Conservation (phyloP, 495 filamentous ascomycete genomes). For the Penicillium crystallinum region DNA sequence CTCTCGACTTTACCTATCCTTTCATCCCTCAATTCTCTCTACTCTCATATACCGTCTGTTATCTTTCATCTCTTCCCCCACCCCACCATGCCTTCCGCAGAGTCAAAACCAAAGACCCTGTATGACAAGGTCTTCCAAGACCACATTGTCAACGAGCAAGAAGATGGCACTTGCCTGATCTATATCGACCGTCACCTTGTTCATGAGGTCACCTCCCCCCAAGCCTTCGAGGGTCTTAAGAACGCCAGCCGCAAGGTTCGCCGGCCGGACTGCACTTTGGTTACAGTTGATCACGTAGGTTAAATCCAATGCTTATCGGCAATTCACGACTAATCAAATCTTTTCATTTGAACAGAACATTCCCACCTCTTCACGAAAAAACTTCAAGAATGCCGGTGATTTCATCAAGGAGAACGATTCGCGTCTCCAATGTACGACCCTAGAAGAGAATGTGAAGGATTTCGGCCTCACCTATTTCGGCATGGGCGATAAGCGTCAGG, state of each 20-base stretch:
- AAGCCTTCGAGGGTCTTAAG: constrained; percentile 94
- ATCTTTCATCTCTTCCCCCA: neutral
- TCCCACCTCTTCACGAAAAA: constrained; percentile 81
- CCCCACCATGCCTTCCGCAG: constrained; percentile 71
- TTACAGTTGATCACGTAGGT: constrained; percentile 93
- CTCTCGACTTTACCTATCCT: neutral
- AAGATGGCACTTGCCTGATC: constrained; percentile 84
- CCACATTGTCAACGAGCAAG: constrained; percentile 91
- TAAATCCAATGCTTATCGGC: neutral
- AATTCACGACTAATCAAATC: neutral
- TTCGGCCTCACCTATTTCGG: constrained; percentile 98
- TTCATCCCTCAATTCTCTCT: neutral
- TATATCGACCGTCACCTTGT: constrained; percentile 97
- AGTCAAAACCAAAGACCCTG: constrained; percentile 74
- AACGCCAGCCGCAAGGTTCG: constrained; percentile 83
- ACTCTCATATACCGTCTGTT: neutral
- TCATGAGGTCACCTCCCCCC: constrained; percentile 96
- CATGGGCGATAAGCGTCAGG: constrained; percentile 91
- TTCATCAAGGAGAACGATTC: constrained; percentile 96
- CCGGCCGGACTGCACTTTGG: constrained; percentile 92
- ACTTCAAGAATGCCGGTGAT: constrained; percentile 73
- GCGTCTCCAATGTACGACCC: constrained; percentile 84
- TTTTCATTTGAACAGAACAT: constrained; percentile 59
- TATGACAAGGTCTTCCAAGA: constrained; percentile 96
- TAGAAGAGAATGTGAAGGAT: constrained; percentile 95